These are phyloP conservation scores for Penicillium cataractarum DNA, from an alignment of 495 filamentous ascomycete species.

Conservation along the genomic window DNA sequence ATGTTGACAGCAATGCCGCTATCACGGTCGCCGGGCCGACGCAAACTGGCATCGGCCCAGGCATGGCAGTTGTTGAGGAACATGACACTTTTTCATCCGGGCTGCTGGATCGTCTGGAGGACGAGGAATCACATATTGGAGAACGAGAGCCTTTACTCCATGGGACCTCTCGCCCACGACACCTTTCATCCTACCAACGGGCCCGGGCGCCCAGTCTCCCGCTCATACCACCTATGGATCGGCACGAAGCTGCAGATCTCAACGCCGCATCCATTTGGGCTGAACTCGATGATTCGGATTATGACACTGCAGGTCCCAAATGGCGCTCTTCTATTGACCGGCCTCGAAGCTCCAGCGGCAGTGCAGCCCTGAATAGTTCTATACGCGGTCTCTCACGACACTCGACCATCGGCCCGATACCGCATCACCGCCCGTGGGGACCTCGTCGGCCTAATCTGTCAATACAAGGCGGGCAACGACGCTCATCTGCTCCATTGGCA, in stretches of 20 bases:
- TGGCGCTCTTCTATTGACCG: constrained; percentile 26
- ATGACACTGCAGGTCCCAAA: constrained; percentile 26
- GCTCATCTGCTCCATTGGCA: constrained; percentile 34
- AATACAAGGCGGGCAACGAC: constrained; percentile 21
- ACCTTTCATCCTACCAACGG: constrained; percentile 31
- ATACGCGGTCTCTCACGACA: constrained; percentile 29
- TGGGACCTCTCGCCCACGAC: constrained; percentile 19
- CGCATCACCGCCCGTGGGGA: constrained; percentile 28
- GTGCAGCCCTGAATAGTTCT: constrained; percentile 22
- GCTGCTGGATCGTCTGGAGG: constrained; percentile 31
- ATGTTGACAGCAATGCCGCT: constrained; percentile 61
- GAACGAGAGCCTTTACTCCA: constrained; percentile 48
- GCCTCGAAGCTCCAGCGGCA: constrained; percentile 35
- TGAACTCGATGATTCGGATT: constrained; percentile 53
- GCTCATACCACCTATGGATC: constrained; percentile 30
- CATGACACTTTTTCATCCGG: constrained; percentile 27
- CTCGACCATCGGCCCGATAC: constrained; percentile 31
- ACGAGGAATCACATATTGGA: constrained; percentile 39
- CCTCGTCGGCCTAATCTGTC: constrained; percentile 25
- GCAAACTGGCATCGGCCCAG: constrained; percentile 47
- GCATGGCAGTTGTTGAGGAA: constrained; percentile 49
- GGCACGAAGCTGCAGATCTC: constrained; percentile 37
- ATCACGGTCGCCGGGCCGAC: constrained; percentile 42
- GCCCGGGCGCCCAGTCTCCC: constrained; percentile 44
- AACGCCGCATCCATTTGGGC: constrained; percentile 55